Evolutionary conservation across 306 rosid genomes (phyloP).

Genomic region (Prunus mongolica): DNA sequence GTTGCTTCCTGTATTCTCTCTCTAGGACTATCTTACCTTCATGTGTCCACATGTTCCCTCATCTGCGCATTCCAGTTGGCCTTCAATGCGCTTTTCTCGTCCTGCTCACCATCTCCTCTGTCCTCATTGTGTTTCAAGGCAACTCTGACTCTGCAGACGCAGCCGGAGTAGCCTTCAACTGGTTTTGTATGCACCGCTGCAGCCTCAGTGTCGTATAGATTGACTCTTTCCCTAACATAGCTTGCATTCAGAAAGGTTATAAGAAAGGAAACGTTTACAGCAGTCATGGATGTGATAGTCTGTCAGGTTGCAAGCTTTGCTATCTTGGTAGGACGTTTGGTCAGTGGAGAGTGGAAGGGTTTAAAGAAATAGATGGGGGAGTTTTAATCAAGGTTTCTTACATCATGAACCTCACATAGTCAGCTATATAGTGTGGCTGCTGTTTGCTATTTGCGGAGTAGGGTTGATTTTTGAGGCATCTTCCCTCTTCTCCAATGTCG

Average conservation of each 20-base stretch:
- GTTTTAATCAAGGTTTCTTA: too few species aligned
- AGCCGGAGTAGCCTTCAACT: background rate
- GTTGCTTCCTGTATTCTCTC: background rate
- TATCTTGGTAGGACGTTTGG: too few species aligned
- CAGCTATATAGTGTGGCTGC: too few species aligned
- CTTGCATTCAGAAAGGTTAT: background rate
- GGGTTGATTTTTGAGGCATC: too few species aligned
- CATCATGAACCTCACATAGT: too few species aligned
- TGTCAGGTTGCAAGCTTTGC: background rate
- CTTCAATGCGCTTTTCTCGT: conserved; percentile 5
- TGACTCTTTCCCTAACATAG: background rate
- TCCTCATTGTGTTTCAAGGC: too few species aligned
- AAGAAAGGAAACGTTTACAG: background rate
- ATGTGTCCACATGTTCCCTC: too few species aligned
- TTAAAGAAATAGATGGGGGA: too few species aligned
- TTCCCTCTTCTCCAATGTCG: too few species aligned
- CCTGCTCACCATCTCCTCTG: conserved; percentile 11
- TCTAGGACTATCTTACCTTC: background rate
- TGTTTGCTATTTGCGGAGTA: too few species aligned
- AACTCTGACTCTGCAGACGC: background rate
- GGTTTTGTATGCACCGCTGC: background rate
- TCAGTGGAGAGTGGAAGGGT: too few species aligned
- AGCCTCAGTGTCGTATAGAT: background rate
- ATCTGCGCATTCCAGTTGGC: background rate
- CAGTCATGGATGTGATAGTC: background rate